These are phyloP conservation scores for Globisporangium rhizosaccharum DNA, from an alignment of 352 stramenopile genomes.

Conservation along the genomic window DNA sequence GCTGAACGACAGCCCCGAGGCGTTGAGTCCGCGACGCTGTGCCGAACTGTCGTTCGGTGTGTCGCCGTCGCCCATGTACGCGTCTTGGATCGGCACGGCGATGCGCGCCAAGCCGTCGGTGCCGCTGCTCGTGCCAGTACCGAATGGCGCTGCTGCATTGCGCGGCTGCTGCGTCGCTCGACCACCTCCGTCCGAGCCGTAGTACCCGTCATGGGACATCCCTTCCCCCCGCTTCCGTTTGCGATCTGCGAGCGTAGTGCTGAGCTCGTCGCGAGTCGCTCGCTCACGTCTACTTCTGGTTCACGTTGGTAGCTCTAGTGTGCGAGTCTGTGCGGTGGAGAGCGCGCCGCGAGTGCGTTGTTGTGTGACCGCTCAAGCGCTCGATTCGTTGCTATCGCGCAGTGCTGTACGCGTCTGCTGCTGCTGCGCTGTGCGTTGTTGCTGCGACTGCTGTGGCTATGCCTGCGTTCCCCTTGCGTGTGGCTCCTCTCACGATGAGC, in stretches of 20 bases:
- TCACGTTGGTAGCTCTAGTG: no score
- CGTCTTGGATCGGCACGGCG: slow-evolving; percentile 25
- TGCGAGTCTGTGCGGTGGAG: no score
- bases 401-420: no score
- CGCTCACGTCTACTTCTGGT: neutral
- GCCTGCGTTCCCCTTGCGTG: no score
- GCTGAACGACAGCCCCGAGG: slow-evolving; percentile 19
- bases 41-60: slow-evolving; percentile 2
- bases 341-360: no score
- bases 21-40: neutral
- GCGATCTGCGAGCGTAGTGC: slow-evolving; percentile 33
- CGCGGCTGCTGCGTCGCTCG: slow-evolving; percentile 8
- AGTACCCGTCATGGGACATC: slow-evolving; percentile 64
- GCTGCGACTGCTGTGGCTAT: no score
- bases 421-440: no score
- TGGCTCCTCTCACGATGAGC: no score
- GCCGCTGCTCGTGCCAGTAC: neutral
- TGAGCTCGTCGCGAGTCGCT: neutral
- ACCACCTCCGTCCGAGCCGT: slow-evolving; percentile 30
- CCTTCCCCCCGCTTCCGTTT: slow-evolving; percentile 55
- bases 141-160: slow-evolving; percentile 9
- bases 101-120: slow-evolving; percentile 18
- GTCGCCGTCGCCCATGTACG: slow-evolving; percentile 27
- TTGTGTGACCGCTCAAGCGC: no score
- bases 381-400: no score